Conservation (phyloP, 306 rosid species). For the cucumber (Cucumis sativus) region DNA sequence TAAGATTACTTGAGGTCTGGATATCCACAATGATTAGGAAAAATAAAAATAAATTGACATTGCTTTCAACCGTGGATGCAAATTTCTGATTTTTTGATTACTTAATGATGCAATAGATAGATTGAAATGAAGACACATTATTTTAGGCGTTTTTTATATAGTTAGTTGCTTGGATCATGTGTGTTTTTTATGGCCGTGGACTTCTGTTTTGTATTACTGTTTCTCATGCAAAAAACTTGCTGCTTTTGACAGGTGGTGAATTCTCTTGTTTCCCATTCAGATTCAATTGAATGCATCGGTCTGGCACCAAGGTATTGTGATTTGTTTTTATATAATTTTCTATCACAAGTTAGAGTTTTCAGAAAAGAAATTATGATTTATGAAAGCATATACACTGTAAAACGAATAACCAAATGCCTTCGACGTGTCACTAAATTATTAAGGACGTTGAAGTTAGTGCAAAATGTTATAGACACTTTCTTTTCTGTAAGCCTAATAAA, state of each 20-base stretch:
- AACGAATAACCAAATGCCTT: neutral
- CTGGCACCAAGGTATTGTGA: constrained; percentile 49
- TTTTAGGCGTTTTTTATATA: too few species aligned
- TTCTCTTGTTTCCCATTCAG: constrained; percentile 48
- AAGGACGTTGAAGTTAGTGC: neutral
- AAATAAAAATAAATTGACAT: neutral
- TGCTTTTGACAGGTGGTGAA: constrained; percentile 54
- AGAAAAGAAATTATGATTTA: neutral
- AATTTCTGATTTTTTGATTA: neutral
- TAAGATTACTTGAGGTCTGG: neutral
- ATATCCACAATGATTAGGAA: neutral
- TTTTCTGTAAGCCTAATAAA: neutral
- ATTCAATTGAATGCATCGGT: constrained; percentile 68
- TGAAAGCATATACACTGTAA: neutral
- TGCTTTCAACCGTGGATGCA: neutral
- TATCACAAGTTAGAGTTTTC: neutral
- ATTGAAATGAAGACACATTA: neutral
- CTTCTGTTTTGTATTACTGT: neutral
- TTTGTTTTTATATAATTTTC: neutral
- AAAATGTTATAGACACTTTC: neutral
- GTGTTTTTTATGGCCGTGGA: neutral
- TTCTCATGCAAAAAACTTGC: neutral
- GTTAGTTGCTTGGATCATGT: neutral
- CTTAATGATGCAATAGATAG: neutral
- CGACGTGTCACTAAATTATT: neutral